Conservation (phyloP, 1,139 yeast species). For the Protomyces lactucae-debilis region DNA sequence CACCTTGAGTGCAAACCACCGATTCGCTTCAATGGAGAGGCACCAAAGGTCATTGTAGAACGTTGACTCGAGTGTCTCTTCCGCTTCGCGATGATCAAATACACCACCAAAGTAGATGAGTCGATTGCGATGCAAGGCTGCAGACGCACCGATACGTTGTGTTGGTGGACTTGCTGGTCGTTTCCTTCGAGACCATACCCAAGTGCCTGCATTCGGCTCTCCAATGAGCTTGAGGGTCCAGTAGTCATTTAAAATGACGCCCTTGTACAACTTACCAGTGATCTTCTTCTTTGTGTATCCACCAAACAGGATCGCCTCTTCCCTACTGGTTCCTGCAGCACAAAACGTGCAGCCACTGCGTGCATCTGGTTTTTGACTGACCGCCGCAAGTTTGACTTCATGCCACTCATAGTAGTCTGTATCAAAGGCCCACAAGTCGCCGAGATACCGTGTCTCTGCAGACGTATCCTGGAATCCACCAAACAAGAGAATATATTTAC, state of each 20-base stretch:
- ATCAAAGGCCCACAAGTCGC: slow-evolving; percentile 91
- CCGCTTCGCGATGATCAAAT: slow-evolving; percentile 89
- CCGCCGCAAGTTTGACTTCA: slow-evolving; percentile 80
- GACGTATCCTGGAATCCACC: slow-evolving; percentile 96
- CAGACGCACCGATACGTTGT: slow-evolving; percentile 91
- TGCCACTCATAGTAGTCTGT: slow-evolving; percentile 84
- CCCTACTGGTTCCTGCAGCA: slow-evolving; percentile 52
- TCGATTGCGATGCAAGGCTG: slow-evolving; percentile 84
- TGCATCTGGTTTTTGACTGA: slow-evolving; percentile 78
- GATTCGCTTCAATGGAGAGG: slow-evolving; percentile 76
- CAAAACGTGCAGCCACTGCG: slow-evolving; percentile 89
- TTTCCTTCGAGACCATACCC: slow-evolving; percentile 83
- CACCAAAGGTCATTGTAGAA: slow-evolving; percentile 78
- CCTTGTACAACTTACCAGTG: slow-evolving; percentile 80
- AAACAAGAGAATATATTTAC: slow-evolving; percentile 72
- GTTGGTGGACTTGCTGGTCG: slow-evolving; percentile 73
- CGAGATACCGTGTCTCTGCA: slow-evolving; percentile 69
- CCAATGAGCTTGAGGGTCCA: slow-evolving; percentile 87
- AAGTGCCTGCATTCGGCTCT: slow-evolving; percentile 56
- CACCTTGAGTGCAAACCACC: slow-evolving; percentile 76
- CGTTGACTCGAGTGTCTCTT: slow-evolving; percentile 78
- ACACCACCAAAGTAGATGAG: slow-evolving; percentile 96
- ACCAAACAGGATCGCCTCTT: slow-evolving; percentile 84
- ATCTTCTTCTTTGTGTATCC: slow-evolving; percentile 94
- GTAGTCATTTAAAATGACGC: slow-evolving; percentile 81